These are phyloP conservation scores for Castanea mollissima DNA, from an alignment of 306 rosid genomes.

Conservation along the genomic window DNA sequence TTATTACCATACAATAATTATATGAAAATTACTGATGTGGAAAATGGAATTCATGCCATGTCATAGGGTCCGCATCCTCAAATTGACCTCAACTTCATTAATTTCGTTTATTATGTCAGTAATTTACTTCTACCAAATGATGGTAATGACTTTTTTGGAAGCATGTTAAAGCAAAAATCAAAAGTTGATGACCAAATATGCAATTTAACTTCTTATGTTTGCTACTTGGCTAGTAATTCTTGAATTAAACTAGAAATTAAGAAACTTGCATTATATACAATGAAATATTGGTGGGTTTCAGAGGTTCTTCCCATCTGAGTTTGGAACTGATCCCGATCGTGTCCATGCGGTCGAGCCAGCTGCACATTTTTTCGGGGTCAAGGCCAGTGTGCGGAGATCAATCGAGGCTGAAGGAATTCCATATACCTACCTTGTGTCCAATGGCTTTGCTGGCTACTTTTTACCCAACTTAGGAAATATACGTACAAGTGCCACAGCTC, in stretches of 20 bases:
- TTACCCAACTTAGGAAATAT: conserved; percentile 27
- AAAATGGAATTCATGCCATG: too few species aligned
- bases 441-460: conserved; percentile 32
- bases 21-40: too few species aligned
- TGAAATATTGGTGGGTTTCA: neutral
- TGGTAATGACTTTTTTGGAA: too few species aligned
- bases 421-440: conserved; percentile 12
- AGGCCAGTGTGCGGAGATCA: conserved; percentile 19
- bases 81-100: too few species aligned
- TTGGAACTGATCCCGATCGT: conserved; percentile 39
- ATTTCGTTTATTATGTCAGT: too few species aligned
- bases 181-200: too few species aligned
- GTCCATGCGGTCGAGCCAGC: conserved; percentile 35
- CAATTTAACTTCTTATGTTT: too few species aligned
- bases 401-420: conserved; percentile 38
- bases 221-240: neutral
- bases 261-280: too few species aligned
- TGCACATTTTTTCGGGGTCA: neutral
- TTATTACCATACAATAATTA: too few species aligned
- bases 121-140: too few species aligned
- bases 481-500: conserved; percentile 13
- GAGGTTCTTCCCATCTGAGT: conserved; percentile 51
- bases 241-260: neutral
- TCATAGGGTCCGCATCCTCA: too few species aligned
- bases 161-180: too few species aligned